Evolutionary conservation across 805 yeast genomes (phyloP).

Genomic region (Barnettozyma wickerhamii): DNA sequence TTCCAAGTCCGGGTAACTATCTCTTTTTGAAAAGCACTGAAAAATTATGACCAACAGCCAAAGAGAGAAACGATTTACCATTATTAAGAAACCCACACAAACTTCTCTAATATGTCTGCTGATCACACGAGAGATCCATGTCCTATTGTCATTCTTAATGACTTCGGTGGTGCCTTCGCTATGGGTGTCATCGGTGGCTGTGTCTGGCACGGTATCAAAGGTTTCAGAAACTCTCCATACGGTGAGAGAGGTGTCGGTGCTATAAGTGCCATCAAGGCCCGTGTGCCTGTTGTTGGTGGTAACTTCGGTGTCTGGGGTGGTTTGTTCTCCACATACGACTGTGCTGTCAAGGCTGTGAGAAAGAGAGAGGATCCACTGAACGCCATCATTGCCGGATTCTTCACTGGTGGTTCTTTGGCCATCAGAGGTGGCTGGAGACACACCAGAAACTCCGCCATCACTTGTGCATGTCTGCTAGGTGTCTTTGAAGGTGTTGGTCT

Average conservation of each 20-base stretch:
- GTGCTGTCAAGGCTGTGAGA: slow-evolving; percentile 92
- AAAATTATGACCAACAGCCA: not conserved
- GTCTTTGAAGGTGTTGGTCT: slow-evolving; percentile 98
- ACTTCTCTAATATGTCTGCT: slow-evolving; percentile 57
- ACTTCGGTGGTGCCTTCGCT: slow-evolving; percentile 98
- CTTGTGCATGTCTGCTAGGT: slow-evolving; percentile 95
- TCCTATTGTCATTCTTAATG: slow-evolving; percentile 92
- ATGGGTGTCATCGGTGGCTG: slow-evolving; percentile 99
- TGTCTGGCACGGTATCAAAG: slow-evolving; percentile 98
- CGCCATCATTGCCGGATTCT: slow-evolving; percentile 95
- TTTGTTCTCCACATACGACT: slow-evolving; percentile 89
- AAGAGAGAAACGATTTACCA: not conserved
- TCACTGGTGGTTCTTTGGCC: slow-evolving; percentile 97
- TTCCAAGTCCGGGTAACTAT: not conserved
- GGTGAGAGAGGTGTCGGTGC: slow-evolving; percentile 95
- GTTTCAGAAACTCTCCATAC: slow-evolving; percentile 95
- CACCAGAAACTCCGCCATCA: slow-evolving; percentile 92
- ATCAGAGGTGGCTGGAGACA: slow-evolving; percentile 99
- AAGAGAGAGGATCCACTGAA: slow-evolving; percentile 98
- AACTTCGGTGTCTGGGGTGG: slow-evolving; percentile 99
- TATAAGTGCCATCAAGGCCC: slow-evolving; percentile 82
- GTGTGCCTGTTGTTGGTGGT: slow-evolving; percentile 99
- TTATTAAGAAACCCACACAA: not conserved
- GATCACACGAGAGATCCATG: slow-evolving; percentile 99
- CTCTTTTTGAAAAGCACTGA: no score